Conservation (phyloP, 2,329 filamentous ascomycete species). For the Thelonectria discophora region DNA sequence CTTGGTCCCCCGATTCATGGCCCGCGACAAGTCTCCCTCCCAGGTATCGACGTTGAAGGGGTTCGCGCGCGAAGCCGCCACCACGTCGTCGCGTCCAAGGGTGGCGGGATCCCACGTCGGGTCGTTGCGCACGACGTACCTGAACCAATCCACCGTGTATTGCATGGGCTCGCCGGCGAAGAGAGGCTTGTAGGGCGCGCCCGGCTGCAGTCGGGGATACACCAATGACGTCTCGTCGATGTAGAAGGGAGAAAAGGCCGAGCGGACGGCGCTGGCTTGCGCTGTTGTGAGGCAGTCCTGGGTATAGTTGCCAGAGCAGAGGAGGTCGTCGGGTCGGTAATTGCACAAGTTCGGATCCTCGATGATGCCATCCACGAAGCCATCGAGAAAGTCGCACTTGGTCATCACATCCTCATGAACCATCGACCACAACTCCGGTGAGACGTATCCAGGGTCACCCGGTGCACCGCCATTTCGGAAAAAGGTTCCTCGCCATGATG, state of each 20-base stretch:
- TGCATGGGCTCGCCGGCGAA: slow-evolving; percentile 30
- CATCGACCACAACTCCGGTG: slow-evolving; percentile 47
- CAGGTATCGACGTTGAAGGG: slow-evolving; percentile 55
- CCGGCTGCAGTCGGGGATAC: slow-evolving; percentile 57
- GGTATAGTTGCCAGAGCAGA: slow-evolving; percentile 2
- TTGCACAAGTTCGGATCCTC: slow-evolving; percentile 56
- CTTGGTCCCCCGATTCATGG: slow-evolving; percentile 53
- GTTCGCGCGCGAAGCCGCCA: slow-evolving; percentile 43
- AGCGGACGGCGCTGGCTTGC: background rate
- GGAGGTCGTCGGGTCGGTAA: slow-evolving; percentile 50
- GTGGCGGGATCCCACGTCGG: slow-evolving; percentile 40
- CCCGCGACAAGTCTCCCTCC: slow-evolving; percentile 50
- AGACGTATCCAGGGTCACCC: slow-evolving; percentile 34
- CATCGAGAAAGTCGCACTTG: slow-evolving; percentile 63
- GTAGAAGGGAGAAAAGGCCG: slow-evolving; percentile 43
- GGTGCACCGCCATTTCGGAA: slow-evolving; percentile 18
- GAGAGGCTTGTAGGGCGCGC: slow-evolving; percentile 50
- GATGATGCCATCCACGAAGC: slow-evolving; percentile 59
- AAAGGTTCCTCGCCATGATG: slow-evolving; percentile 12
- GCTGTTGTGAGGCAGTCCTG: background rate
- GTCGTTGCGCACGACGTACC: slow-evolving; percentile 53
- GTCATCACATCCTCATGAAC: slow-evolving; percentile 54
- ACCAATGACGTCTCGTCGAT: slow-evolving; percentile 45
- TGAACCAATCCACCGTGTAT: slow-evolving; percentile 44
- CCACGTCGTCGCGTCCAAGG: slow-evolving; percentile 39